Evolutionary conservation across 257 asterid genomes (phyloP), one percentile per base, ranked within the genome.

Genomic region (Voacanga thouarsii): DNA sequence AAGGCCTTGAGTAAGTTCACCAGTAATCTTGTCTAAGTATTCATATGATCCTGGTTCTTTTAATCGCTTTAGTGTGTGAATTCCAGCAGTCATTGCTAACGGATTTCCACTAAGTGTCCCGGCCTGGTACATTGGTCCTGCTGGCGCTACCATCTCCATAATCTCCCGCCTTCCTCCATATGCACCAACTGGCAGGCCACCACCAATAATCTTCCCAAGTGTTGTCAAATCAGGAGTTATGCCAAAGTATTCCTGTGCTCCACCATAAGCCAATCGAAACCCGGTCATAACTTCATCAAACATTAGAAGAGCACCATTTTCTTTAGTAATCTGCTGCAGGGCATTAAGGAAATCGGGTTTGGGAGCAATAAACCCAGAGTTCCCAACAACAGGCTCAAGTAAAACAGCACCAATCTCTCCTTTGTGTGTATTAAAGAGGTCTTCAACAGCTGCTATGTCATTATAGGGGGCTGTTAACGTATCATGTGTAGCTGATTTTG

Each of bases 111-210:
- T 93, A 0, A 96, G 88, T 3, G 99, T 96, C 76, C 99, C 99
- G 1, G 99, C 99, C 74, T 96, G 99, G 77, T 96, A 96, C 98
- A 96, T 87, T 7, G 99, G 98, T 67, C 99, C 99, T 8, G 99
- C 91, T 33, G 99, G 99, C 12, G 99, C 99, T 76, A 96, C 99
- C 97, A 93, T 90, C 89, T 96, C 96, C 99, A 96, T 96, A 45
- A 96, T 96, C 55, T 93, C 99, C 78, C 96, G 85, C 81, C 97
- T 88, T 72, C 99, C 99, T 72, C 99, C 99, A 28, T 96, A 96
- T 6, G 99, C 99, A 18, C 99, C 99, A 55, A 96, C 99, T 3
- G 99, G 99, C 82, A 96, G 80, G 64, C 98, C 98, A 72, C 99
- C 99, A 14, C 99, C 99, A 1, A 96, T 96, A 55, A 96, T 92